Evolutionary conservation across 139 green algal genomes (phyloP).

Genomic region (Micractinium sp.): DNA sequence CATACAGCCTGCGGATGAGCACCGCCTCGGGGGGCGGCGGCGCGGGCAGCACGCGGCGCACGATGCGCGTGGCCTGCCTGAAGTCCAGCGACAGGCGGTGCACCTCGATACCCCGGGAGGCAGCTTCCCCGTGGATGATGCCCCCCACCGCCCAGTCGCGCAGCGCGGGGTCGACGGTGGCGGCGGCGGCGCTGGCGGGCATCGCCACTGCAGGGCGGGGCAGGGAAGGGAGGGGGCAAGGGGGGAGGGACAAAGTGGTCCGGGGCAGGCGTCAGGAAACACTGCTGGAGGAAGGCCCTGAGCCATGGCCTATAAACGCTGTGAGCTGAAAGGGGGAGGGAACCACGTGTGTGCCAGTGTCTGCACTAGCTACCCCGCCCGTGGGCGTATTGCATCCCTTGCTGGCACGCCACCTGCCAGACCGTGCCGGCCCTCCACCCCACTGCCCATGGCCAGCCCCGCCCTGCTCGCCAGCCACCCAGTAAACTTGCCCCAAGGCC

Average conservation of each 20-base stretch:
- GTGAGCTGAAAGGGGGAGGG: no score
- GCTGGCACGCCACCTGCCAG: no score
- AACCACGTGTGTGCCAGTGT: no score
- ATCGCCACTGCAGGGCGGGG: constrained; percentile 6
- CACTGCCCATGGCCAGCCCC: no score
- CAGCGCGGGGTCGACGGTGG: neutral
- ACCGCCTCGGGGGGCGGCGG: constrained; percentile 48
- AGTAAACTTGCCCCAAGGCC: neutral
- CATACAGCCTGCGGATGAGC: constrained; percentile 70
- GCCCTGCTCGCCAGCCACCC: no score
- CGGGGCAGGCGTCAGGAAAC: no score
- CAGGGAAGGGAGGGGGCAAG: neutral
- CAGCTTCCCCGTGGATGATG: neutral
- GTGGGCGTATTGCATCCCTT: no score
- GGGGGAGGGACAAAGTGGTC: neutral
- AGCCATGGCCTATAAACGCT: no score
- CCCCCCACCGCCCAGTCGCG: constrained; percentile 9
- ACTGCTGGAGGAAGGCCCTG: no score
- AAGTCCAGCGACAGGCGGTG: constrained; percentile 69
- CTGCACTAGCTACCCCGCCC: no score
- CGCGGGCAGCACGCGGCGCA: constrained; percentile 45
- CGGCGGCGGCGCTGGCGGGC: neutral
- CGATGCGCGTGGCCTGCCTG: constrained; percentile 56
- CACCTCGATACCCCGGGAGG: constrained; percentile 21
- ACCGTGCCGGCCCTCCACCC: no score